Evolutionary conservation across 1,284 basidiomycete genomes (phyloP), one percentile per base, ranked within the genome.

Genomic region (Cutaneotrichosporon mucoides): DNA sequence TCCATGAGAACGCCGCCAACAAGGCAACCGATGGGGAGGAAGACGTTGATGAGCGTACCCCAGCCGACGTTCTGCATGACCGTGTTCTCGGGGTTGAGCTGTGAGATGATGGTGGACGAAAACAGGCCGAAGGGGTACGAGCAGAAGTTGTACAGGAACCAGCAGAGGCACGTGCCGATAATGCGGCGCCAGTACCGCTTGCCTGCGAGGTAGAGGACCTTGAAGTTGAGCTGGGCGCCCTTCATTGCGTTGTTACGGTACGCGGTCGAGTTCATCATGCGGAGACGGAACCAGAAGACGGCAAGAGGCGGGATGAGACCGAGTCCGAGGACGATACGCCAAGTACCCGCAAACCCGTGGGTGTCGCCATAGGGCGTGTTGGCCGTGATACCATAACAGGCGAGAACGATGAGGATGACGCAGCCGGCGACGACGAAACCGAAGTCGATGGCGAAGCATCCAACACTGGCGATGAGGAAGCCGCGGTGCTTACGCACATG

Each of bases 401-500:
- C 58, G 38, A 67, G 58, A 42, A 68, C 63, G 52, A 69, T 65
- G 42, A 72, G 59, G 46, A 63, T 46, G 36, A 64, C 55, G 54
- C 61, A 56, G 24, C 62, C 60, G 13, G 66, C 61, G 12, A 61
- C 53, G 11, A 67, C 66, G 45, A 67, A 61, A 4, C 64, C 64
- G 24, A 55, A 43, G 55, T 64, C 62, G 45, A 67, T 67, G 52
- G 64, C 64, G 15, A 59, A 54, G 55, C 88, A 88, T 13, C 87
- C 88, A 63, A 86, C 86, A 81, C 87, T 82, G 67, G 87, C 85
- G 70, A 88, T 87, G n/a, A 87, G 84, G 73, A 86, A 85, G 0
- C 86, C 87, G 24, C 88, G 82, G 50, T 81, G 76, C 66, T 82
- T 81, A 9, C 65, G 49, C 4, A 64, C 55, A 36, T 57, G 55